A percentile compares a stretch with the other conserved stretches of the same genome.
phyloP scores from a whole-genome alignment of 805 yeast genomes.

The Soucietia sequanensis region DNA sequence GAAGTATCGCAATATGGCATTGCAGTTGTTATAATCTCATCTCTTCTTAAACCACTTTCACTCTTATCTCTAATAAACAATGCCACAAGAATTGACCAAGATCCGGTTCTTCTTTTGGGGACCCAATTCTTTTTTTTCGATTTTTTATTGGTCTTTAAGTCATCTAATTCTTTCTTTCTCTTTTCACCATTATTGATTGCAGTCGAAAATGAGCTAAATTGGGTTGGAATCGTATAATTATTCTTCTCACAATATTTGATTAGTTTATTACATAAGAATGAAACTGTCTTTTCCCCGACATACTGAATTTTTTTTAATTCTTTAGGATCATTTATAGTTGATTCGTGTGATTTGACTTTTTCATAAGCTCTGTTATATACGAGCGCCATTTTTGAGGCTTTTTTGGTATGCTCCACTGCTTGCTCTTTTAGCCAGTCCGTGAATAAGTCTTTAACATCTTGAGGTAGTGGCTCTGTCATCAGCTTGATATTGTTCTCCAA shows the following conservation, averaged over 20 bases:
- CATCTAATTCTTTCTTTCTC: slow-evolving; percentile 3
- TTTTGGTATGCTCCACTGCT: slow-evolving; percentile 41
- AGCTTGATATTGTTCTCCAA: too few relatives aligned
- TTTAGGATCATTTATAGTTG: slow-evolving; percentile 50
- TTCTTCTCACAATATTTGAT: slow-evolving; percentile 55
- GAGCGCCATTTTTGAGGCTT: slow-evolving; percentile 51
- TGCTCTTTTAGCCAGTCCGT: slow-evolving; percentile 59
- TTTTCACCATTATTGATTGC: slow-evolving; percentile 2
- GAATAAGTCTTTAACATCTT: slow-evolving; percentile 54
- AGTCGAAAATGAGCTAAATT: slow-evolving; percentile 15
- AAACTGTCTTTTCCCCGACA: slow-evolving; percentile 71
- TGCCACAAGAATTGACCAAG: slow-evolving; percentile 73
- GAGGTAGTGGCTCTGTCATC: too few relatives aligned
- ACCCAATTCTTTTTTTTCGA: slow-evolving; percentile 46
- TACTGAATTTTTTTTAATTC: slow-evolving; percentile 60
- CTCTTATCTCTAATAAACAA: slow-evolving; percentile 49
- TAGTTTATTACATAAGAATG: slow-evolving; percentile 46
- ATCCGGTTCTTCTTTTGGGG: slow-evolving; percentile 78
- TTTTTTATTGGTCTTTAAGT: slow-evolving; percentile 11
- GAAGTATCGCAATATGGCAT: slow-evolving; percentile 55
- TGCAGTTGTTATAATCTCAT: slow-evolving; percentile 55
- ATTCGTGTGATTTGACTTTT: slow-evolving; percentile 45
- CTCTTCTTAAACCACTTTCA: slow-evolving; percentile 57
- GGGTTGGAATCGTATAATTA: slow-evolving; percentile 45
- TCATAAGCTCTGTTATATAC: slow-evolving; percentile 58